Base-by-base conservation (phyloP, 2,329 filamentous ascomycete species). In the Hypoxylon sp. region DNA sequence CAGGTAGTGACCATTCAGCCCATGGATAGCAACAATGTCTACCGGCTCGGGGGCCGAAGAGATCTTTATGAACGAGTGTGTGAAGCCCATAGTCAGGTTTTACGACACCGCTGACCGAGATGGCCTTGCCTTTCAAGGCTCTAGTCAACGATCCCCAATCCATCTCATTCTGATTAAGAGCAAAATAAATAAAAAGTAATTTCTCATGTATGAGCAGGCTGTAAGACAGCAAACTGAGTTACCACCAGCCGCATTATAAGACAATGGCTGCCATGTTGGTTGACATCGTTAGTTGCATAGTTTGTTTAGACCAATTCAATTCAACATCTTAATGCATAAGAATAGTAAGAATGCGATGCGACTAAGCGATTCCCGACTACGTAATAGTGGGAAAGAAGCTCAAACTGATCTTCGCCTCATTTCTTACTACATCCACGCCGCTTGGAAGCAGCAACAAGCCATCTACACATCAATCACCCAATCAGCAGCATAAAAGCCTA, bases 11-110 rank as follows among this genome's bases (percentile, higher is more conserved):
- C 48, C 48, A 32, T 51, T 34, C 4, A 51, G 28, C 5, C 48
- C 28, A 32, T 51, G 48, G 25, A 51, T 6, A 6, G 28, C 48
- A 34, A 51, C 28, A 51, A 51, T 51, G 17, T 51, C 48, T 9
- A 51, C 48, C 5, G 2, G 28, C 13, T 34, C 48, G 5, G 11
- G 10, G 5, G 48, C 48, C 17, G n/a, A 5, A 14, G 36, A 2
- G 5, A n/a, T 38, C 36, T 38, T 38, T 38, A 17, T 38, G 4
- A 2, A n/a, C 14, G 36, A 38, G 36, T 38, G 36, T 38, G 36
- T 38, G 36, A 38, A 38, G 36, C n/a, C 38, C 38, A 7, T 43
- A 43, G 38, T 43, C 38, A 19, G 38, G 38, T n/a, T 43, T 43
- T 14, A 17, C 3, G 4, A 14, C 6, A 17, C 2, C 6, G 38